A percentile compares a stretch with the other conserved stretches of the same genome.
Evolutionary conservation across 306 rosid genomes (phyloP).

Genomic region (Alnus rubra): DNA sequence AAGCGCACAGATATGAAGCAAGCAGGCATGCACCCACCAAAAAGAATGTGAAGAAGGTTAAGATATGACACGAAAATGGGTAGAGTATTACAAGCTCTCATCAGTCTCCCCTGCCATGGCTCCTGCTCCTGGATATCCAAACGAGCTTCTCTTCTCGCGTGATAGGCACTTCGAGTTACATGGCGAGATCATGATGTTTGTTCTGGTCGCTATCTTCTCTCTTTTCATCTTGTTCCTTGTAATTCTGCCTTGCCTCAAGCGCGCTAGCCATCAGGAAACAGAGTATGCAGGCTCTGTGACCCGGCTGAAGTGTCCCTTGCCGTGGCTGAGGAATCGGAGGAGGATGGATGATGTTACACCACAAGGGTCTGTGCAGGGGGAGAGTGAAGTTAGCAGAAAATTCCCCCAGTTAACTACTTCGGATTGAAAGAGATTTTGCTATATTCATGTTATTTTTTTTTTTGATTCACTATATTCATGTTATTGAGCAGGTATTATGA

Average conservation of each 20-base stretch:
- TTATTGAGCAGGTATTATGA: not conserved
- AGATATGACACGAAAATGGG: not conserved
- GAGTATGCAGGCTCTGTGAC: conserved; percentile 21
- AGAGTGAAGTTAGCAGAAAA: conserved; percentile 12
- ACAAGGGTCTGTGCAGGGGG: not conserved
- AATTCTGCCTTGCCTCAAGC: conserved; percentile 32
- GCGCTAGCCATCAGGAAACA: conserved; percentile 6
- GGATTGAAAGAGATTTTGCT: not conserved
- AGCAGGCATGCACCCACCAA: not conserved
- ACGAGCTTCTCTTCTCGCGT: conserved; percentile 32
- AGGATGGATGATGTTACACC: conserved; percentile 6
- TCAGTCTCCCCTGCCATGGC: not conserved
- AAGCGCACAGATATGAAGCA: not conserved
- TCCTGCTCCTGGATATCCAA: conserved; percentile 10
- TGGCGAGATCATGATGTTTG: conserved; percentile 48
- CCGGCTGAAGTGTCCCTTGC: not conserved
- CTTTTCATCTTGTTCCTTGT: conserved; percentile 38
- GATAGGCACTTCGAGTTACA: conserved; percentile 51
- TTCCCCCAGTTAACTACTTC: not conserved
- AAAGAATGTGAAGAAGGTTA: not conserved
- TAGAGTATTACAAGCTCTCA: not conserved
- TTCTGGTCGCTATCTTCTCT: conserved; percentile 35
- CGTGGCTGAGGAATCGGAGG: conserved; percentile 2
- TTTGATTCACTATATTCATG: too few relatives aligned
- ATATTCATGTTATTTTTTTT: too few relatives aligned